A percentile compares a stretch with the other conserved stretches of the same genome.
These are phyloP conservation scores for Mucor sp. DNA, from an alignment of 371 early-diverging fungal species.

Conservation along the genomic window DNA sequence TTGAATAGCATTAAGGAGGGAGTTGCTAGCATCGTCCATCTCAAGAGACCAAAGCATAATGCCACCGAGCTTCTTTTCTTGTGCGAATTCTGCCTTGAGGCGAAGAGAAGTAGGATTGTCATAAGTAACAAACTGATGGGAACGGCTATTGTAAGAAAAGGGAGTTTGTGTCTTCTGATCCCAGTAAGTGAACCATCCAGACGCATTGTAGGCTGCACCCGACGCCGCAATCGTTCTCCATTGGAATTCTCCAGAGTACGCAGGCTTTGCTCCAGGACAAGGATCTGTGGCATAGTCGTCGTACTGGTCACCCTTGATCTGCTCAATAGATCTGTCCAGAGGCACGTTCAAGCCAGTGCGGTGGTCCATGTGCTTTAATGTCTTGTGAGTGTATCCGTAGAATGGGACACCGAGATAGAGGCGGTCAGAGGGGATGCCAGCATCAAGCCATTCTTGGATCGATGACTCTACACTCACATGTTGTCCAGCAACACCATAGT, in stretches of 20 bases:
- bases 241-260: conserved; percentile 30
- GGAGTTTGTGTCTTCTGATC: conserved; percentile 52
- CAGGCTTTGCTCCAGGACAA: conserved; percentile 17
- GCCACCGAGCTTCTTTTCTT: conserved; percentile 45
- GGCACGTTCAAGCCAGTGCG: conserved; percentile 10
- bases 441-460: conserved; percentile 51
- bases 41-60: conserved; percentile 56
- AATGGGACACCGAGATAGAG: conserved; percentile 63
- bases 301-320: conserved; percentile 30
- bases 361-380: background rate
- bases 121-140: conserved; percentile 51
- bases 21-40: conserved; percentile 24
- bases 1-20: conserved; percentile 19
- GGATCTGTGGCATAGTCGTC: conserved; percentile 27
- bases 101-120: conserved; percentile 51
- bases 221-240: conserved; percentile 19
- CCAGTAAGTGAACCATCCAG: conserved; percentile 31
- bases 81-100: conserved; percentile 47
- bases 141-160: conserved; percentile 49
- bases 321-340: conserved; percentile 10
- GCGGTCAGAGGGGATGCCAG: conserved; percentile 58
- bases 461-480: conserved; percentile 24
- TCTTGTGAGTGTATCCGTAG: conserved; percentile 50
- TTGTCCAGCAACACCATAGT: conserved; percentile 17
- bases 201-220: conserved; percentile 7